Base-by-base conservation (phyloP, 2,329 filamentous ascomycete genomes). In the Nemania serpens region DNA sequence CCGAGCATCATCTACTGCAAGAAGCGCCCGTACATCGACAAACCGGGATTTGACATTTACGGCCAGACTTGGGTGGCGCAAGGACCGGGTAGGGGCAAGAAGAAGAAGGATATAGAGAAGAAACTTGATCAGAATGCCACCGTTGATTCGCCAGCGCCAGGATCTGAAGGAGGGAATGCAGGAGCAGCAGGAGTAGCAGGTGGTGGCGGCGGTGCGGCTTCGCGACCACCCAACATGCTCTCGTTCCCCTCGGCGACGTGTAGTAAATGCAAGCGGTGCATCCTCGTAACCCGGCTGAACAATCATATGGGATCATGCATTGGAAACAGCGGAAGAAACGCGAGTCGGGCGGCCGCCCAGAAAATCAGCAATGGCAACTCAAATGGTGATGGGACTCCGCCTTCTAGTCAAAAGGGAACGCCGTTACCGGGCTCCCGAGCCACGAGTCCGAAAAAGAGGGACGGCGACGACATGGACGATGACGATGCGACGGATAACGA, bases 51-150 rank as follows among this genome's bases (percentile, higher is more conserved):
- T 76, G 90, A 94, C 75, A 91, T 93, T 66, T 93, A 93, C 75
- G 90, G 89, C 52, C 91, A 93, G 75, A 91, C 89, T 29, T 93
- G 91, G 83, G 88, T 91, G 13, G 87, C 87, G 17, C 88, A 89
- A 20, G 84, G 84, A 0, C 87, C 87, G 20, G 87, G 87, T 13
- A 84, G 89, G 62, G 90, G 89, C 62, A 91, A 90, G 79, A 91
- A 90, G 80, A 92, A 89, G 83, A 92, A 91, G 81, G 89, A 88
- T 73, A 87, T 88, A 78, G 85, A 87, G 73, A 87, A 85, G 78
- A 85, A 80, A 75, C 72, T 75, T 48, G 75, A 76, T 37, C 55
- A 43, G 34, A 64, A 65, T 76, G 79, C 67, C 76, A 78, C 66
- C 34, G 67, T 68, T 13, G 82, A 84, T 62, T 79, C 79, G 17